Evolutionary conservation across 306 rosid species (phyloP), one percentile per base, ranked within the genome.

Genomic region (Phaseolus lunatus): DNA sequence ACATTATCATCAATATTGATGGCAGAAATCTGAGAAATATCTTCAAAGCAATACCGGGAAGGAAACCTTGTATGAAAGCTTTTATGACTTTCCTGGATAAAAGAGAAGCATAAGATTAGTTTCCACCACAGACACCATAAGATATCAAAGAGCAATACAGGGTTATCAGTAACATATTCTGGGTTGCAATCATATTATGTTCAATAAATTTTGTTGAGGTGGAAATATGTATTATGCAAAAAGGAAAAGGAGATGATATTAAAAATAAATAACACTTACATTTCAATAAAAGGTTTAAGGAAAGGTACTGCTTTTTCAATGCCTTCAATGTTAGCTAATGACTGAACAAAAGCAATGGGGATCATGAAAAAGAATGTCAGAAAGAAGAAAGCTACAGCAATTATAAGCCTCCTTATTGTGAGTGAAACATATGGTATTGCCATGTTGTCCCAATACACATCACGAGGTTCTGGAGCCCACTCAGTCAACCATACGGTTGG

Each of bases 401-500:
- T 67, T 67, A 95, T 78, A 33, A 95, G 98, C 83, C 90, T 90
- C 86, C 98, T 85, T 73, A 95, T 92, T 58, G 96, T 57, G 74
- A 95, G 92, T 61, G 97, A 89, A 82, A 95, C 97, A 57, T 89
- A 95, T 72, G 99, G 99, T 75, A 92, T 91, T 13, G 97, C 93
- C 87, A 95, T 81, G 89, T 89, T 95, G 82, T 95, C 91, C 99
- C 99, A 95, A 82, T 77, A 92, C 26, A 95, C 79, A 76, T 95
- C 99, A 62, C 99, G 92, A 41, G 98, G 96, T 78, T 95, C 99
- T 0, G 97, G 97, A 67, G 99, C 99, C 97, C 99, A 90, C 78
- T 95, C 96, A 24, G 99, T 95, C 85, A 95, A 84, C 99, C 99
- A 95, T 54, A 76, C 19, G 7, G 97, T 90, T 12, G 99, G 99